phyloP scores from a whole-genome alignment of 1,139 yeast species.

The Suhomyces maxii region DNA sequence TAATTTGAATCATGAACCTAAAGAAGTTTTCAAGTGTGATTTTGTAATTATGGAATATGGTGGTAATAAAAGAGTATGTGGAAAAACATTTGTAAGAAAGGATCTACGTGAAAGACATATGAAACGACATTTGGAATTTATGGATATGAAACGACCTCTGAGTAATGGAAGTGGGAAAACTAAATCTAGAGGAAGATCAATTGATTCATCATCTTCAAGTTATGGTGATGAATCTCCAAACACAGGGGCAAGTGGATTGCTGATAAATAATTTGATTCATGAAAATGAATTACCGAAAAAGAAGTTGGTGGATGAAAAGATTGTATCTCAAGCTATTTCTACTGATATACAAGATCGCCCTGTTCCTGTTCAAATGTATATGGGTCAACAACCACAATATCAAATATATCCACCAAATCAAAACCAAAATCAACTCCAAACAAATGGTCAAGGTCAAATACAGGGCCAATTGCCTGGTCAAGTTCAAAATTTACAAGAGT shows the following conservation, averaged over 20 bases:
- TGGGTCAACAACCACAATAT: background rate
- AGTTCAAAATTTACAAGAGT: no score
- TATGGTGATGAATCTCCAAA: slow-evolving; percentile 3
- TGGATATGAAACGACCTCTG: slow-evolving; percentile 2
- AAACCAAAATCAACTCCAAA: background rate
- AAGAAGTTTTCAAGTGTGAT: slow-evolving; percentile 34
- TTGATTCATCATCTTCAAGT: background rate
- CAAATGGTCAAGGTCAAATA: background rate
- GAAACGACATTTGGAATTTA: slow-evolving; percentile 30
- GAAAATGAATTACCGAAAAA: slow-evolving; percentile 1
- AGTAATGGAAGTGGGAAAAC: background rate
- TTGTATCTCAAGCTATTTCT: no score
- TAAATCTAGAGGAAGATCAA: slow-evolving; percentile 3
- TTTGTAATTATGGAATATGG: slow-evolving; percentile 26
- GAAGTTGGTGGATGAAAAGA: background rate
- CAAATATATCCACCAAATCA: background rate
- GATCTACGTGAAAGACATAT: slow-evolving; percentile 43
- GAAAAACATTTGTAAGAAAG: slow-evolving; percentile 40
- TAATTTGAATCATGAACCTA: slow-evolving; percentile 43
- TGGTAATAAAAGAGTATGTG: slow-evolving; percentile 28
- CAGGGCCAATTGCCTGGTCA: background rate
- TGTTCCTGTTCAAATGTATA: no score
- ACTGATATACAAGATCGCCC: no score
- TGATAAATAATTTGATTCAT: slow-evolving; percentile 6
- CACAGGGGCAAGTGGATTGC: slow-evolving; percentile 2